Conservation (phyloP, 1,284 basidiomycete genomes). For the Leucoagaricus sp. region DNA sequence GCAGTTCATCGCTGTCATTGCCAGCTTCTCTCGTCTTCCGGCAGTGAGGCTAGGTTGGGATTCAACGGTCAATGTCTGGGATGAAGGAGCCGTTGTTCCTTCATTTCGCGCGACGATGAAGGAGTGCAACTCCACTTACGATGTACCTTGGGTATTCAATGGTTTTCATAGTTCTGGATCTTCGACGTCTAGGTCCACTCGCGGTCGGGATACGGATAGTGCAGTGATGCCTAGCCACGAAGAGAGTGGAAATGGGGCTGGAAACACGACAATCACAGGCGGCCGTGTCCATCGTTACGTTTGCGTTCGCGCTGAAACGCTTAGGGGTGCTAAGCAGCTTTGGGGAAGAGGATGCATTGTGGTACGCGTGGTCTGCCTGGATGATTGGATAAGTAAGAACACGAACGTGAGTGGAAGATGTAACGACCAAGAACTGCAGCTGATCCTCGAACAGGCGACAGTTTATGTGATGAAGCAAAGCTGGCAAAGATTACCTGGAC, state of each 20-base stretch:
- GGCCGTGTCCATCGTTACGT: not conserved
- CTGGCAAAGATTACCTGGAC: not conserved
- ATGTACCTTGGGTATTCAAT: slow-evolving; percentile 3
- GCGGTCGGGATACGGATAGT: too few species aligned
- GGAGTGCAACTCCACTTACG: not conserved
- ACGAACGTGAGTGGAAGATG: not conserved
- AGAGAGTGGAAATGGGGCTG: too few species aligned
- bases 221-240: not conserved
- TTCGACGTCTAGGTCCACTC: too few species aligned
- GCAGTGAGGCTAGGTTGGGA: not conserved
- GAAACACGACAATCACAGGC: not conserved
- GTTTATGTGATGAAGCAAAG: not conserved
- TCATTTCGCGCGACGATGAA: not conserved
- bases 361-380: not conserved
- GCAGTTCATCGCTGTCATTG: not conserved
- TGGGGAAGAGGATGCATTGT: not conserved
- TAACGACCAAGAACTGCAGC: not conserved
- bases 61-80: not conserved
- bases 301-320: not conserved
- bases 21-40: not conserved
- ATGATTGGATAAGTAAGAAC: not conserved
- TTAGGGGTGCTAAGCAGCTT: not conserved
- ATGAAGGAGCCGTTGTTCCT: not conserved
- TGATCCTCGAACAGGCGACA: not conserved
- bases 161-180: not conserved